Conservation (phyloP, 192 early-diverging fungal genomes). For the Geranomyces michiganensis region DNA sequence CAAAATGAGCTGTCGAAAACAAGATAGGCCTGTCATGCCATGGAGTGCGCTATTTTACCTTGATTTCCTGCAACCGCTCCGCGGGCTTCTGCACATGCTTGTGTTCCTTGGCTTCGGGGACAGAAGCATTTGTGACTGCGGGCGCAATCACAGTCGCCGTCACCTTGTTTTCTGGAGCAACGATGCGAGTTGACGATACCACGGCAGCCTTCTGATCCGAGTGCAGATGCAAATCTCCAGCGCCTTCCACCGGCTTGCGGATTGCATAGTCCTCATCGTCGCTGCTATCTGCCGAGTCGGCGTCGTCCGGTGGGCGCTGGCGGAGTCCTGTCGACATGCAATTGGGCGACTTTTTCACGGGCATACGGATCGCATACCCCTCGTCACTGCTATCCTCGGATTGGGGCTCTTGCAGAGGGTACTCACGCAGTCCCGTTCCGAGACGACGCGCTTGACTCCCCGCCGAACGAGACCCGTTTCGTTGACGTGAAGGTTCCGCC, state of each 20-base stretch:
- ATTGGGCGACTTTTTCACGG: not conserved
- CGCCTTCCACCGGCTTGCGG: not conserved
- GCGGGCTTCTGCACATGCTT: conserved; percentile 18
- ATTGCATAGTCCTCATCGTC: conserved; percentile 3
- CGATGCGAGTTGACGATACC: not conserved
- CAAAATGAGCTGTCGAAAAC: not conserved
- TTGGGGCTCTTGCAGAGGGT: not conserved
- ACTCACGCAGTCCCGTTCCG: not conserved
- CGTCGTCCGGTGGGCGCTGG: not conserved
- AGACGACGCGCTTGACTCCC: not conserved
- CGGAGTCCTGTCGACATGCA: not conserved
- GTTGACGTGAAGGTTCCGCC: not conserved
- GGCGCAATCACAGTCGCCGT: no score
- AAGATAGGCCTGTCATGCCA: no score
- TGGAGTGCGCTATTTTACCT: conserved; percentile 1
- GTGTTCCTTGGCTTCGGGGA: not conserved
- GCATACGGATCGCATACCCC: not conserved
- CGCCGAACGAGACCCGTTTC: not conserved
- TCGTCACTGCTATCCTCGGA: not conserved
- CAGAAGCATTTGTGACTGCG: not conserved
- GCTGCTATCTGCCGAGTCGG: not conserved
- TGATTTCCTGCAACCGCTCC: conserved; percentile 11
- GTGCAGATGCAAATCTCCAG: not conserved
- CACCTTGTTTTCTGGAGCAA: not conserved
- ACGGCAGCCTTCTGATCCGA: not conserved